These are phyloP conservation scores for Stygiomarasmius scandens DNA, from an alignment of 1,284 basidiomycete species.

Conservation along the genomic window DNA sequence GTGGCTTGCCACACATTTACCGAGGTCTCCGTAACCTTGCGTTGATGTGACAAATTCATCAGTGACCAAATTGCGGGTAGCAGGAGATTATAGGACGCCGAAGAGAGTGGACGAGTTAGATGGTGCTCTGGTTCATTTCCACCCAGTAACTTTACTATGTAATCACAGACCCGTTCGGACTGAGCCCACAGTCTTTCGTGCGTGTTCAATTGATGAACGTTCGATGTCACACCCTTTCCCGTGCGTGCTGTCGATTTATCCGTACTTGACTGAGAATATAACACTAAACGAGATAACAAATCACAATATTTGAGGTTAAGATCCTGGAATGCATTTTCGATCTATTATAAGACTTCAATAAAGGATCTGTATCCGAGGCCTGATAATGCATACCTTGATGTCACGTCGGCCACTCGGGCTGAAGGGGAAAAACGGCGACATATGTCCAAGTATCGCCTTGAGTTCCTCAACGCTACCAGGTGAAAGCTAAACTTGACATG, in stretches of 20 bases:
- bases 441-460: conserved; percentile 64
- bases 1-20: conserved; percentile 49
- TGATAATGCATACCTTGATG: conserved; percentile 49
- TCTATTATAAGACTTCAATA: conserved; percentile 35
- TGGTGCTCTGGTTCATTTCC: conserved; percentile 44
- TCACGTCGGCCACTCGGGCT: conserved; percentile 47
- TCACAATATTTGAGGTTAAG: conserved; percentile 80
- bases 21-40: conserved; percentile 27
- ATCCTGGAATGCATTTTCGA: conserved; percentile 66
- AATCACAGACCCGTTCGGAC: conserved; percentile 62
- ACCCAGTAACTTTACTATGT: conserved; percentile 68
- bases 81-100: conserved; percentile 68
- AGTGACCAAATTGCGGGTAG: conserved; percentile 87
- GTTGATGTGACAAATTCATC: conserved; percentile 45
- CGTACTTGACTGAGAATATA: conserved; percentile 40
- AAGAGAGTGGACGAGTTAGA: conserved; percentile 52
- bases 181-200: conserved; percentile 37
- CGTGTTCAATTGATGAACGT: background rate
- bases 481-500: conserved; percentile 1
- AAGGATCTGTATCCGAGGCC: conserved; percentile 3
- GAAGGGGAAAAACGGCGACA: conserved; percentile 87
- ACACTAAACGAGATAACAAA: conserved; percentile 63
- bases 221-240: background rate
- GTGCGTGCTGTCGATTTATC: conserved; percentile 3
- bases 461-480: conserved; percentile 43